phyloP scores from a whole-genome alignment of 1,139 yeast genomes.

The Meyerozyma athensensis region DNA sequence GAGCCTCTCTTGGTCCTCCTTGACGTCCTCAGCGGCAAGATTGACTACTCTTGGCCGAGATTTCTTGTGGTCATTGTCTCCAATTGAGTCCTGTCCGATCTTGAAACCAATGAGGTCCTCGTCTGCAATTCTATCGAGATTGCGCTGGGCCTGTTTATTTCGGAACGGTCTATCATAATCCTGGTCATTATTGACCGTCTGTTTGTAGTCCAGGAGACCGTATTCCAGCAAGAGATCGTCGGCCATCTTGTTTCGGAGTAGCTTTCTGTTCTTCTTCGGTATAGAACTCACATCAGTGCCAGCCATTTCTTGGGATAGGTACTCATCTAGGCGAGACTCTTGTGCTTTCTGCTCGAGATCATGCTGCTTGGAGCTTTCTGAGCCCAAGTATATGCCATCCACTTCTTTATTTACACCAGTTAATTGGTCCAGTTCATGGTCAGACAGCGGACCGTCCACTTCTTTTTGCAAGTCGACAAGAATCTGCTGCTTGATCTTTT shows the following conservation, averaged over 20 bases:
- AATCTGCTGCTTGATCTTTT: conserved; percentile 35
- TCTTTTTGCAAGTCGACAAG: conserved; percentile 22
- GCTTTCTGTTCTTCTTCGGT: conserved; percentile 24
- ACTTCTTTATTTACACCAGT: conserved; percentile 10
- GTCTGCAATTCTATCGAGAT: conserved; percentile 22
- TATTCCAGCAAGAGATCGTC: conserved; percentile 39
- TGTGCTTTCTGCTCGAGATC: conserved; percentile 8
- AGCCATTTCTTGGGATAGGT: conserved; percentile 22
- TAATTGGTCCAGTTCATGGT: conserved; percentile 7
- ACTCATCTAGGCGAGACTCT: conserved; percentile 21
- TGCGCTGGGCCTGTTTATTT: conserved; percentile 17
- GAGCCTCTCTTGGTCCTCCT: conserved; percentile 21
- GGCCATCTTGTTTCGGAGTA: conserved; percentile 26
- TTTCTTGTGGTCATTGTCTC: conserved; percentile 6
- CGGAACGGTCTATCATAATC: conserved; percentile 27
- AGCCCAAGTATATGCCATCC: conserved; percentile 17
- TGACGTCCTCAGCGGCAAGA: conserved; percentile 26
- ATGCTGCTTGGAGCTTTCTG: conserved; percentile 9
- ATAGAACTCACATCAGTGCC: conserved; percentile 12
- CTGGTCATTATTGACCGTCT: conserved; percentile 21
- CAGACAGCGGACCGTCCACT: conserved; percentile 16
- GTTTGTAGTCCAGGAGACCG: conserved; percentile 30
- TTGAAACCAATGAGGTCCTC: conserved; percentile 33
- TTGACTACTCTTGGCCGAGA: conserved; percentile 9
- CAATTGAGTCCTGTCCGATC: conserved; percentile 26